Percentiles rank a stretch among this genome's conserved stretches.
Conservation (phyloP, 2,329 filamentous ascomycete genomes). For the Calonectria honghensis region DNA sequence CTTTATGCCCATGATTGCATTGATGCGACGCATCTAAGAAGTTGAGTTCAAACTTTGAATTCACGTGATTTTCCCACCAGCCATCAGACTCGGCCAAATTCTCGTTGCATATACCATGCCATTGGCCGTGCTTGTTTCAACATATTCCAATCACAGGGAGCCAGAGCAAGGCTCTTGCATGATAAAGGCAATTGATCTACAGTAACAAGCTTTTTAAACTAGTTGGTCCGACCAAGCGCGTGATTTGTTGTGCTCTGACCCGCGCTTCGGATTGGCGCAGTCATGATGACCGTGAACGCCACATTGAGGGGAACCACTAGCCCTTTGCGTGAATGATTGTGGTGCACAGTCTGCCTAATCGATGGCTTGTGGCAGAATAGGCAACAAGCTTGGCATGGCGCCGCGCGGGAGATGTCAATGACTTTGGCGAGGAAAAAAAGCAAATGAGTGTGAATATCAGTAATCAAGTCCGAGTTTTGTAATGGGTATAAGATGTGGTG, state of each 20-base stretch:
- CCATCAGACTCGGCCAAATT: not conserved
- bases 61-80: not conserved
- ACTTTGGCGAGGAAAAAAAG: not conserved
- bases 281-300: slow-evolving; percentile 7
- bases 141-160: not conserved
- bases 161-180: not conserved
- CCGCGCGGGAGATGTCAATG: not conserved
- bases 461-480: not conserved
- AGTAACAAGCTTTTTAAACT: not conserved
- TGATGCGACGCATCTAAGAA: not conserved
- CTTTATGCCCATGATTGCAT: not conserved
- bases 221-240: not conserved
- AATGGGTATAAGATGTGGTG: not conserved
- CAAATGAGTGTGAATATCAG: not conserved
- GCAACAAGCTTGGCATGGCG: slow-evolving; percentile 22
- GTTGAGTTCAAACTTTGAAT: not conserved
- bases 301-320: slow-evolving; percentile 10
- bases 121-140: not conserved
- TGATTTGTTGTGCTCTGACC: not conserved
- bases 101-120: not conserved
- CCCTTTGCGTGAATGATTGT: slow-evolving; percentile 2
- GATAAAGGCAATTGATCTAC: not conserved
- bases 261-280: not conserved
- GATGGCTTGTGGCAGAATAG: slow-evolving; percentile 18
- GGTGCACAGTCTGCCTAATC: slow-evolving; percentile 19